phyloP scores from a whole-genome alignment of 805 yeast genomes.

The Spathaspora sp. region DNA sequence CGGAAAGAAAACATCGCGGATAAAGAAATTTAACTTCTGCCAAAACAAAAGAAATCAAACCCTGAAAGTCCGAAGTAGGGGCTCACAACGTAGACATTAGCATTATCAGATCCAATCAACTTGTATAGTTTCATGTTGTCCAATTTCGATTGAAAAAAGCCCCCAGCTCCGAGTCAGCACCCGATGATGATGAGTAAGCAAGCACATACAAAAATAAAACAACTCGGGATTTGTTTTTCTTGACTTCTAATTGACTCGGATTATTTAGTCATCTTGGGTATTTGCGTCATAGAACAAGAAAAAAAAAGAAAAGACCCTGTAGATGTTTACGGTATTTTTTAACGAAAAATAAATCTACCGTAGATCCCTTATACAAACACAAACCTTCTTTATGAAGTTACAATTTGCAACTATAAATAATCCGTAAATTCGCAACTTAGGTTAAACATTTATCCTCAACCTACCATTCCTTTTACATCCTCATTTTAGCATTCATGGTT shows the following conservation, averaged over 20 bases:
- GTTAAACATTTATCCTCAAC: too few relatives aligned
- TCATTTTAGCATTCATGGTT: conserved; percentile 12
- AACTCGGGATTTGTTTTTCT: background rate
- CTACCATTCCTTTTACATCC: too few relatives aligned
- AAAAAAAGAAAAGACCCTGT: too few relatives aligned
- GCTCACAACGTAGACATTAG: too few relatives aligned
- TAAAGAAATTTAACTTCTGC: background rate
- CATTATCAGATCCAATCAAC: background rate
- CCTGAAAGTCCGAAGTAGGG: too few relatives aligned
- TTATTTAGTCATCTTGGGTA: background rate
- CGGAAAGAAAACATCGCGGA: background rate
- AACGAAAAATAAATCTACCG: too few relatives aligned
- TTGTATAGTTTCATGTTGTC: background rate
- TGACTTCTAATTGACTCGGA: background rate
- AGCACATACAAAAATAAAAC: background rate
- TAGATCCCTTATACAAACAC: too few relatives aligned
- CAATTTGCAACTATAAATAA: background rate
- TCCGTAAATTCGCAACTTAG: too few relatives aligned
- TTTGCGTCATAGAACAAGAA: background rate
- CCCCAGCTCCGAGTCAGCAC: background rate
- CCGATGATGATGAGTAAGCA: background rate
- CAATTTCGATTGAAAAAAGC: background rate
- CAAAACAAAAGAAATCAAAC: too few relatives aligned
- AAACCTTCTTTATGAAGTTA: too few relatives aligned
- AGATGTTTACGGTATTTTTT: too few relatives aligned